Base-by-base conservation (phyloP, 768 basidiomycete species). In the Leucosporidium creatinivorum region DNA sequence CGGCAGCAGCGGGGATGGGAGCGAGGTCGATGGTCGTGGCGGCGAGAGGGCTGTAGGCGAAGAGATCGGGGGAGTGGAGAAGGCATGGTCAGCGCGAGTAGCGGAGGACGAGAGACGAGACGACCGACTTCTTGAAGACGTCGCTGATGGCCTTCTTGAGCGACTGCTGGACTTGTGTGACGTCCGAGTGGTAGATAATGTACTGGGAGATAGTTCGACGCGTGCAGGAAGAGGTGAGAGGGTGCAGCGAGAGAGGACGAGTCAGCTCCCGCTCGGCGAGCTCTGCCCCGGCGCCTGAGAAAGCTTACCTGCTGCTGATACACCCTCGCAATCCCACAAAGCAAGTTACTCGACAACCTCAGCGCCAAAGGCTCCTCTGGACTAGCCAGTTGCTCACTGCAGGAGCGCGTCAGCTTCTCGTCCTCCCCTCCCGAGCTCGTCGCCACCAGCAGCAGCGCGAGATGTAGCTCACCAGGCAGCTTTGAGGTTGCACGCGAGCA, bases 361-460 rank as follows among this genome's bases (percentile, higher is more conserved):
- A 72, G 55, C 8, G 70, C 70, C 58, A 72, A 65, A 0, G 70
- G 70, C 39, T 72, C 70, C 7, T 67, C 70, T 0, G 70, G 70
- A 6, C 52, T 28, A 8, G 49, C 49, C 26, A 72, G 50, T 49
- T 65, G 58, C 47, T 72, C 64, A 59, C 70, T 72, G 58, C 23
- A 10, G 10, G 5, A n/a, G n/a, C 19, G 30, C 47, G 33, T 50
- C 60, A 58, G 50, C 36, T 26, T 39, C 39, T 28, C 50, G 50
- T 51, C 18, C 54, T 55, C 39, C 12, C 13, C n/a, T 15, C 58
- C 30, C 39, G 21, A 33, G 15, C 39, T 44, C 39, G 39, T 44
- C 39, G 39, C 15, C 39, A 17, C 39, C 39, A 44, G 39, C 39
- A 44, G 39, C 39, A 44, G 10, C 8, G 39, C 23, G 39, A 26